These are phyloP conservation scores for Porphyrellus cyaneotinctus DNA, from an alignment of 768 basidiomycete species.

Conservation along the genomic window DNA sequence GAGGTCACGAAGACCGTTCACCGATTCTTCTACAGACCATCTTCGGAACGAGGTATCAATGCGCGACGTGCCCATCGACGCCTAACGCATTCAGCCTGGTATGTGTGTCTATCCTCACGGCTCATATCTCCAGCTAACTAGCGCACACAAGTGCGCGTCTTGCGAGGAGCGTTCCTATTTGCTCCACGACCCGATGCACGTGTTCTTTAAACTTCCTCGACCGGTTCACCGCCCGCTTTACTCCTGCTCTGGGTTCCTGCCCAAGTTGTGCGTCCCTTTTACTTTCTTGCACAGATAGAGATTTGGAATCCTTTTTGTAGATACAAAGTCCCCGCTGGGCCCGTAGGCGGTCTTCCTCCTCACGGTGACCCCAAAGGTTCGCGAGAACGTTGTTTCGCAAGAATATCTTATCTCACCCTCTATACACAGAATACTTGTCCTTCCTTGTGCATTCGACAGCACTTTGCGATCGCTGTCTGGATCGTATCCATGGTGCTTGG, in stretches of 20 bases:
- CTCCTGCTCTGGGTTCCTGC: constrained; percentile 58
- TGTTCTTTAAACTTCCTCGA: constrained; percentile 84
- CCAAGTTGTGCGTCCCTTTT: constrained; percentile 49
- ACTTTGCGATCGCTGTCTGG: constrained; percentile 84
- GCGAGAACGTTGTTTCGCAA: background rate
- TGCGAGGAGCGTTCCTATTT: constrained; percentile 79
- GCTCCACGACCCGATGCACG: constrained; percentile 78
- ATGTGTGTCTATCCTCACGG: constrained; percentile 1
- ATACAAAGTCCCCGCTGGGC: constrained; percentile 61
- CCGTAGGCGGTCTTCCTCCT: constrained; percentile 36
- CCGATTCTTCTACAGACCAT: constrained; percentile 48
- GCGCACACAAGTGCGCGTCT: constrained; percentile 55
- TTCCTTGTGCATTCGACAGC: constrained; percentile 60
- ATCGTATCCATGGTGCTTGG: constrained; percentile 82
- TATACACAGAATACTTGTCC: constrained; percentile 53
- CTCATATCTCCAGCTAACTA: background rate
- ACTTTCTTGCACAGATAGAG: background rate
- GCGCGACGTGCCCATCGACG: constrained; percentile 80
- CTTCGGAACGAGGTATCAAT: constrained; percentile 80
- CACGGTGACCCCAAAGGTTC: constrained; percentile 55
- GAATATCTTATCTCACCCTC: background rate
- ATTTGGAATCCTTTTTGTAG: constrained; percentile 36
- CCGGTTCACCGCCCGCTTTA: constrained; percentile 64
- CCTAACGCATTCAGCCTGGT: constrained; percentile 75
- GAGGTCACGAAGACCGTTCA: background rate